Conservation (phyloP, 202 grass and related monocot genomes). For the Zoysia matrella region DNA sequence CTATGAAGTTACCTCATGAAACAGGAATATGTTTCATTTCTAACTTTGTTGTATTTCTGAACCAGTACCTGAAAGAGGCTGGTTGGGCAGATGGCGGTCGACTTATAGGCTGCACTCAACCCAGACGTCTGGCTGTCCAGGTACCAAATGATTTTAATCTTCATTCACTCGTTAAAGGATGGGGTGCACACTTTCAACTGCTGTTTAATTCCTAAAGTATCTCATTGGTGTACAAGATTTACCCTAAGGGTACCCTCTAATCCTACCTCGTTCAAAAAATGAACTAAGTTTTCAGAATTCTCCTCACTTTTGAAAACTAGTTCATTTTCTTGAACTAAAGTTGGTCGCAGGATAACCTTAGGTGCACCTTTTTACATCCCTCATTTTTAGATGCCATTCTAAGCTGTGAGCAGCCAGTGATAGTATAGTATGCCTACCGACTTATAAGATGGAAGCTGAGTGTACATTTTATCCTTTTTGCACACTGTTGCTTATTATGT, state of each 20-base stretch:
- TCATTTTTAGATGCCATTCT: conserved; percentile 2
- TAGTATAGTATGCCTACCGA: conserved; percentile 18
- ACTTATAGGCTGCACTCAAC: conserved; percentile 96
- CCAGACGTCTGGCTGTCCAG: conserved; percentile 95
- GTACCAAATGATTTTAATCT: conserved; percentile 46
- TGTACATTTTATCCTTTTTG: not conserved
- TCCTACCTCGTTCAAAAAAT: too few species aligned
- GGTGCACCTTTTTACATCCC: too few species aligned
- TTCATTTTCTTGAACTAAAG: too few species aligned
- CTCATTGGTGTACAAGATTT: not conserved
- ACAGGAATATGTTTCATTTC: conserved; percentile 15
- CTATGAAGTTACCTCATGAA: not conserved
- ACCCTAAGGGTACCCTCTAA: too few species aligned
- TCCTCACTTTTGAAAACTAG: too few species aligned
- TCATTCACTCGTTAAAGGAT: conserved; percentile 9
- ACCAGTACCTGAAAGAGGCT: conserved; percentile 91
- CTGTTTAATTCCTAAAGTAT: not conserved
- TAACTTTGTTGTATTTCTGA: conserved; percentile 29
- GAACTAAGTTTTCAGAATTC: too few species aligned
- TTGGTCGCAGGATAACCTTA: too few species aligned
- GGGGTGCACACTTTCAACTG: not conserved
- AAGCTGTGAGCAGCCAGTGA: not conserved
- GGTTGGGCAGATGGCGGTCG: conserved; percentile 93
- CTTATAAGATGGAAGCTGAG: conserved; percentile 16
- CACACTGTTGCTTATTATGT: conserved; percentile 6